Evolutionary conservation across 192 early-diverging fungal species (phyloP).

Genomic region (Piromyces sp.): DNA sequence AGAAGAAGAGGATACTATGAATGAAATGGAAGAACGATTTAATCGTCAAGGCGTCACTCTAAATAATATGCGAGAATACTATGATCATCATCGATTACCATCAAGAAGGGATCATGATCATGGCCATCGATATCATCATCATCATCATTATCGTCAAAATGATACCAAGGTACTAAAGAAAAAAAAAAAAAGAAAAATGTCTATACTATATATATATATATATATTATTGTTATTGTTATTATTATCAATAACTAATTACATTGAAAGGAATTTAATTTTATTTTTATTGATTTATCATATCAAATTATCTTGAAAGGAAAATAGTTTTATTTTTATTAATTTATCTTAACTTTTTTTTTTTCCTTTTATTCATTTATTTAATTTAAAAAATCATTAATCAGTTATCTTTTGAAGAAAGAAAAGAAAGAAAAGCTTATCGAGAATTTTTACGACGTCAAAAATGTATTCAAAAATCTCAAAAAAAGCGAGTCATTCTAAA

Average conservation of each 20-base stretch:
- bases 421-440: not conserved
- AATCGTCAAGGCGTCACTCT: conserved; percentile 4
- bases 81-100: not conserved
- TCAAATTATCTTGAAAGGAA: no score
- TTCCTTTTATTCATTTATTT: no score
- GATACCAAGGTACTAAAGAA: not conserved
- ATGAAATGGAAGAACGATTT: not conserved
- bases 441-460: conserved; percentile 18
- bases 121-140: not conserved
- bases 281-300: no score
- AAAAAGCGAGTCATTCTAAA: conserved; percentile 15
- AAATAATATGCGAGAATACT: conserved; percentile 1
- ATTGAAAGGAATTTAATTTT: no score
- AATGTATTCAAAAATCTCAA: conserved; percentile 10
- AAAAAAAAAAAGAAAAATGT: no score
- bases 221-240: no score
- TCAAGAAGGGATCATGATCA: not conserved
- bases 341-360: no score
- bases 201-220: no score
- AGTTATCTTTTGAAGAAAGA: not conserved
- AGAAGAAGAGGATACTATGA: not conserved
- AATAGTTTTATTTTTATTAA: no score
- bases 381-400: no score
- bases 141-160: not conserved
- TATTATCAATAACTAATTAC: no score